phyloP scores from a whole-genome alignment of 768 basidiomycete genomes.

The Tremella yokohamensis region DNA sequence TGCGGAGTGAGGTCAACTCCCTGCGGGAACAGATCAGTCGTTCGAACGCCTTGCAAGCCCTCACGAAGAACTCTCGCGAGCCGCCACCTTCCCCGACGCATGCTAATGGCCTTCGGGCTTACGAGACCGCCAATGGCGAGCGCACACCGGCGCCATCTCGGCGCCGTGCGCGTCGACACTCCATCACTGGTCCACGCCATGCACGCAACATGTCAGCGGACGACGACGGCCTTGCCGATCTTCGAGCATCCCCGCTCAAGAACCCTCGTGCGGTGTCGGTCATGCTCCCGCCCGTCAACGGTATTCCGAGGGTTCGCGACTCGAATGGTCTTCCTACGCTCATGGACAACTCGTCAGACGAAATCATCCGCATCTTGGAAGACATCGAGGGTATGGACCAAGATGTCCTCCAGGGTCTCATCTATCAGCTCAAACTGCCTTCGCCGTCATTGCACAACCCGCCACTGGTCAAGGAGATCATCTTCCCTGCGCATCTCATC shows the following conservation, averaged over 20 bases:
- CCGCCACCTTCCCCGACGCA: conserved; percentile 79
- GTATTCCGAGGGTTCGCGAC: conserved; percentile 36
- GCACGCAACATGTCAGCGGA: conserved; percentile 69
- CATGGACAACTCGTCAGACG: conserved; percentile 85
- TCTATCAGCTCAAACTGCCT: conserved; percentile 89
- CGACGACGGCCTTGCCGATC: conserved; percentile 60
- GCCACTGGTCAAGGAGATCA: conserved; percentile 91
- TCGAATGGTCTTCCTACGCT: conserved; percentile 54
- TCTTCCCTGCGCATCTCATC: conserved; percentile 98
- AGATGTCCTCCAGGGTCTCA: conserved; percentile 83
- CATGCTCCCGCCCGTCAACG: conserved; percentile 47
- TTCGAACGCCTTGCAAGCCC: conserved; percentile 82
- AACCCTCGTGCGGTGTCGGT: conserved; percentile 43
- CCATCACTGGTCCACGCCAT: conserved; percentile 52
- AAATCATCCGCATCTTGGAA: conserved; percentile 90
- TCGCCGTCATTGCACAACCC: conserved; percentile 83
- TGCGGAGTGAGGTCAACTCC: conserved; percentile 87
- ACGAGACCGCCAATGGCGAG: conserved; percentile 50
- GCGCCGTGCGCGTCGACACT: conserved; percentile 36
- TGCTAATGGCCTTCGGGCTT: conserved; percentile 58
- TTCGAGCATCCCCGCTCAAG: conserved; percentile 29
- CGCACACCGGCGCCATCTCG: conserved; percentile 19
- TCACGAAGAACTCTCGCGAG: conserved; percentile 71
- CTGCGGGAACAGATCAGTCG: conserved; percentile 94
- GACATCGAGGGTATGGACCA: conserved; percentile 85